Percentiles rank a stretch among this genome's conserved stretches.
phyloP scores from a whole-genome alignment of 495 filamentous ascomycete genomes.

The Aspergillus ellipticus region DNA sequence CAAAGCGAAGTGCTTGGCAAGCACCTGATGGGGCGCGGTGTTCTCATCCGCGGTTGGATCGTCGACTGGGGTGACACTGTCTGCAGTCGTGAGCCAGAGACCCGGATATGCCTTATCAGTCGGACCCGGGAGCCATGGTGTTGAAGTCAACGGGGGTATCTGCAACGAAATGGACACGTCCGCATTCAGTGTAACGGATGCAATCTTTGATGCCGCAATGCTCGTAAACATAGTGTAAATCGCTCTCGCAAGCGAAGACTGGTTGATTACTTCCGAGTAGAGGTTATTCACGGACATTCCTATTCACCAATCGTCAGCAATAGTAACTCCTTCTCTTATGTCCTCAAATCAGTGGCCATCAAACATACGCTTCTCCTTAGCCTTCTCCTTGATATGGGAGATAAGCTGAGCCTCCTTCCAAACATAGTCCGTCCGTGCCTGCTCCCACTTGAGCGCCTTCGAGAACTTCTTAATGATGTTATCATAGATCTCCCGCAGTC shows the following conservation, averaged over 20 bases:
- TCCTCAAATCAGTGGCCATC: neutral
- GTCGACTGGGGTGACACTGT: conserved; percentile 62
- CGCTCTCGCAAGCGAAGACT: conserved; percentile 77
- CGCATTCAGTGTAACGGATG: conserved; percentile 59
- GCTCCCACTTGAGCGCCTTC: conserved; percentile 85
- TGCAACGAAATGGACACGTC: conserved; percentile 73
- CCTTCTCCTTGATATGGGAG: conserved; percentile 70
- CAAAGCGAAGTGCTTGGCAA: conserved; percentile 82
- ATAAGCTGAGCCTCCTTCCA: conserved; percentile 82
- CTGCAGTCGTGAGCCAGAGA: conserved; percentile 80
- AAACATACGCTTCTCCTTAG: conserved; percentile 65
- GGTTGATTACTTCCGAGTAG: conserved; percentile 60
- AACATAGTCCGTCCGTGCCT: conserved; percentile 81
- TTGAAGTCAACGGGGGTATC: conserved; percentile 76
- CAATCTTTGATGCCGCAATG: conserved; percentile 79
- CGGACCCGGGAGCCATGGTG: conserved; percentile 65
- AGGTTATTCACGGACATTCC: conserved; percentile 37
- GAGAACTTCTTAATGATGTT: conserved; percentile 86
- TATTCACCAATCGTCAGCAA: conserved; percentile 14
- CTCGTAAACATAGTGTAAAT: conserved; percentile 77
- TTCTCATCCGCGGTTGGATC: conserved; percentile 56
- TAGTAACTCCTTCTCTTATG: neutral
- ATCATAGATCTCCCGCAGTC: conserved; percentile 76
- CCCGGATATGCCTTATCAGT: conserved; percentile 64
- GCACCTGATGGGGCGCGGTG: conserved; percentile 48